phyloP scores from a whole-genome alignment of 768 basidiomycete genomes.

The Dentipellis fragilis region DNA sequence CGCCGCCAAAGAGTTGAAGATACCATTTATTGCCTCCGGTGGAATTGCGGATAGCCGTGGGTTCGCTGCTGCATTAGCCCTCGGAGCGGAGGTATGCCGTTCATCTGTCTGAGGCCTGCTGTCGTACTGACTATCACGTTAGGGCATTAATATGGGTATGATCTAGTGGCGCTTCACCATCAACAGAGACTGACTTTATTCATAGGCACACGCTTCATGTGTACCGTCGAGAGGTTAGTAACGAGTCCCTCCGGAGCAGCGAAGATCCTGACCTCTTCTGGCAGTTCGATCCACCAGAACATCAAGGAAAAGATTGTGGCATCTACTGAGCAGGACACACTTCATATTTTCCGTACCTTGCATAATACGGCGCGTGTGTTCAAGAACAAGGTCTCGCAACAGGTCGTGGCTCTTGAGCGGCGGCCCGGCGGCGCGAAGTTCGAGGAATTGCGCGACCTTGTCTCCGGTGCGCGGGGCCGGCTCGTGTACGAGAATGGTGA shows the following conservation, averaged over 20 bases:
- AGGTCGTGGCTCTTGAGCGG: conserved; percentile 79
- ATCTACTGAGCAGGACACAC: conserved; percentile 73
- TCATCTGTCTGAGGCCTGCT: too few species aligned
- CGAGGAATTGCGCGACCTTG: conserved; percentile 70
- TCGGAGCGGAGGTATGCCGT: conserved; percentile 57
- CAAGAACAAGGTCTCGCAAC: conserved; percentile 74
- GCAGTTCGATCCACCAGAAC: conserved; percentile 74
- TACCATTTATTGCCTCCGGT: conserved; percentile 86
- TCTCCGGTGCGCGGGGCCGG: conserved; percentile 60
- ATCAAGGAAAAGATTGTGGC: conserved; percentile 87
- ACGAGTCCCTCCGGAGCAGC: neutral
- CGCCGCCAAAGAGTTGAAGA: conserved; percentile 71
- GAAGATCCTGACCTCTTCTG: neutral
- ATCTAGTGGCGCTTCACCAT: neutral
- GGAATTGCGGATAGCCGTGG: conserved; percentile 85
- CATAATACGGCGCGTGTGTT: conserved; percentile 78
- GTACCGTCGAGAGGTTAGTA: conserved; percentile 68
- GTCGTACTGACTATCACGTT: neutral
- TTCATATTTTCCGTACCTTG: conserved; percentile 86
- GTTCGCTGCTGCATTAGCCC: conserved; percentile 67
- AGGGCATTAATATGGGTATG: conserved; percentile 66
- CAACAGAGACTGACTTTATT: neutral
- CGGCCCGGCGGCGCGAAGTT: conserved; percentile 83
- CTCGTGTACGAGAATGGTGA: conserved; percentile 80
- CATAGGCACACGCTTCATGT: conserved; percentile 78